phyloP scores from a whole-genome alignment of 139 green algal genomes.

The Parachlorella kessleri region DNA sequence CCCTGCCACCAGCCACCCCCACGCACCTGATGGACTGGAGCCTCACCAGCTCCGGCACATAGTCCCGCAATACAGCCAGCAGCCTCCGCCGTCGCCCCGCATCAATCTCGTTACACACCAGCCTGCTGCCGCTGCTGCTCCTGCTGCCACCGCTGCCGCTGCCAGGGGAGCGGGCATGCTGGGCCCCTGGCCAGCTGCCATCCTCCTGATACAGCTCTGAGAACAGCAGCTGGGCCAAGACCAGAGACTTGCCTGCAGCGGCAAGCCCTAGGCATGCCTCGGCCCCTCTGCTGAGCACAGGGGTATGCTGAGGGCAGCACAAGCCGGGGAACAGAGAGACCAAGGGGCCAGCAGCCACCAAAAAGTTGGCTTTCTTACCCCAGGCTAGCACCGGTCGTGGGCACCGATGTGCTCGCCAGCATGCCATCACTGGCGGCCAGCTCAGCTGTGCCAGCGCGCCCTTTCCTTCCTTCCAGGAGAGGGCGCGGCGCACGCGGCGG shows the following conservation, averaged over 20 bases:
- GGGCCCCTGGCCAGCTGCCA: neutral
- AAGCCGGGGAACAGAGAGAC: too few species aligned
- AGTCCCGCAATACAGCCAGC: slow-evolving; percentile 45
- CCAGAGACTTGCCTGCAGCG: slow-evolving; percentile 60
- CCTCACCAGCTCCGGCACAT: slow-evolving; percentile 35
- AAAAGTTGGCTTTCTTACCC: too few species aligned
- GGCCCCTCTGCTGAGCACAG: too few species aligned
- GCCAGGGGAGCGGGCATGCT: neutral
- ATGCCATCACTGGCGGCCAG: too few species aligned
- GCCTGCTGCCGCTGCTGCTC: slow-evolving; percentile 4
- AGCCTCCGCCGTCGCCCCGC: slow-evolving; percentile 35
- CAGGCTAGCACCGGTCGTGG: too few species aligned
- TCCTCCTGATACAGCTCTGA: neutral
- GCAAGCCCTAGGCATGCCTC: too few species aligned
- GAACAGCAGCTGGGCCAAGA: slow-evolving; percentile 52
- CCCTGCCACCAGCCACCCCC: neutral
- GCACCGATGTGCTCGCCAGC: too few species aligned
- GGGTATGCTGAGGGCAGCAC: too few species aligned
- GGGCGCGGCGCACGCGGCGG: too few species aligned
- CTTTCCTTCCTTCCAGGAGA: too few species aligned
- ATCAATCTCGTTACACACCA: slow-evolving; percentile 62
- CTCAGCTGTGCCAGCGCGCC: too few species aligned
- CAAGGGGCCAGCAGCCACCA: too few species aligned
- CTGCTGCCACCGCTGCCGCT: neutral
- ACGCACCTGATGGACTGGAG: neutral